phyloP scores from a whole-genome alignment of 2,329 filamentous ascomycete genomes.

The Fusarium irregulare region DNA sequence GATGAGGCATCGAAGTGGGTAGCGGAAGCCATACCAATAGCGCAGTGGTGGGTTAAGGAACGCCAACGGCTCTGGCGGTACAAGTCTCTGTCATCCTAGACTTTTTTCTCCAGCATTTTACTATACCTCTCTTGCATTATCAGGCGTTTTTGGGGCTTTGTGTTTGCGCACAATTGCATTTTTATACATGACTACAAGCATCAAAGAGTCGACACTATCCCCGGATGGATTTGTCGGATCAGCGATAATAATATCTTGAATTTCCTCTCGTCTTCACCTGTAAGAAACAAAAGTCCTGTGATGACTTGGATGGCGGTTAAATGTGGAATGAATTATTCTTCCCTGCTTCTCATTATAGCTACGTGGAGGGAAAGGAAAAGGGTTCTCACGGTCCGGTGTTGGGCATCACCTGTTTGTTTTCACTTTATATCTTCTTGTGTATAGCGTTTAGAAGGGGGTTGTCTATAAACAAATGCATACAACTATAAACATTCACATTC shows the following conservation, averaged over 20 bases:
- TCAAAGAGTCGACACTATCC: constrained; percentile 11
- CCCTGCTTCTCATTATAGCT: neutral
- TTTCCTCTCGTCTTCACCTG: constrained; percentile 10
- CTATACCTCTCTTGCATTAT: constrained; percentile 22
- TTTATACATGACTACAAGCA: constrained; percentile 18
- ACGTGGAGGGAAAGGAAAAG: neutral
- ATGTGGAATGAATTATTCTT: constrained; percentile 12
- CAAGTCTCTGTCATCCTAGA: constrained; percentile 32
- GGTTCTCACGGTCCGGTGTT: constrained; percentile 14
- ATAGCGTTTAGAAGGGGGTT: constrained; percentile 24
- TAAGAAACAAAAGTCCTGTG: constrained; percentile 9
- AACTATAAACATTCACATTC: neutral
- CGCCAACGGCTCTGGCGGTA: constrained; percentile 43
- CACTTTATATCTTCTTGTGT: constrained; percentile 2
- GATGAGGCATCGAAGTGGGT: constrained; percentile 48
- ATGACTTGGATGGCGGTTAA: neutral
- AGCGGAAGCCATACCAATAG: constrained; percentile 39
- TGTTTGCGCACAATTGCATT: constrained; percentile 16
- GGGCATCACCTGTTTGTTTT: constrained; percentile 2
- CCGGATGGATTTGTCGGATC: constrained; percentile 20
- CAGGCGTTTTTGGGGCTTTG: constrained; percentile 28
- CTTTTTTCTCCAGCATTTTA: neutral
- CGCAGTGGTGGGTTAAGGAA: constrained; percentile 41
- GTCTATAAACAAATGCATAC: constrained; percentile 11
- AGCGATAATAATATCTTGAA: constrained; percentile 25